Conservation (phyloP, 495 filamentous ascomycete genomes). For the Daldinia caldariorum region DNA sequence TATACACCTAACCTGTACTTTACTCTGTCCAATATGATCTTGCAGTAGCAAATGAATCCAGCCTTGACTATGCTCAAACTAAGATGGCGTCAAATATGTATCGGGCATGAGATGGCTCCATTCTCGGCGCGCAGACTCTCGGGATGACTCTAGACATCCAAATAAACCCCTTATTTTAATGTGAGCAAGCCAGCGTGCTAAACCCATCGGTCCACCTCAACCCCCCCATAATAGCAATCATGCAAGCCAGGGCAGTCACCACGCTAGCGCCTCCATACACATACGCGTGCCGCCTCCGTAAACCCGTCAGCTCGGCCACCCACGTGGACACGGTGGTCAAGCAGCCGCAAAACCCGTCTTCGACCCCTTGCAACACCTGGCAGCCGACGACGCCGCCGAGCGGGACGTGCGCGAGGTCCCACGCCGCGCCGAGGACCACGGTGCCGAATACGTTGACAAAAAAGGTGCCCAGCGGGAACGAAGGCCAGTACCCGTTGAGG, state of each 20-base stretch:
- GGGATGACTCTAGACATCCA: no score
- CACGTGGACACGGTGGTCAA: constrained; percentile 94
- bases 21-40: no score
- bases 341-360: constrained; percentile 92
- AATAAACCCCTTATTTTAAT: constrained; percentile 25
- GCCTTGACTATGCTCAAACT: no score
- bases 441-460: constrained; percentile 83
- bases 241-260: constrained; percentile 66
- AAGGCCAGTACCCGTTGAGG: constrained; percentile 71
- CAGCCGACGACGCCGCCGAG: constrained; percentile 68
- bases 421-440: constrained; percentile 68
- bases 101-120: no score
- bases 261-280: constrained; percentile 78
- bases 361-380: constrained; percentile 82
- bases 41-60: no score
- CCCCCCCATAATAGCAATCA: constrained; percentile 83
- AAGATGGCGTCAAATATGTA: no score
- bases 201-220: constrained; percentile 79
- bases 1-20: no score
- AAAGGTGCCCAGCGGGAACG: constrained; percentile 92
- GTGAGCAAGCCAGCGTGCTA: constrained; percentile 58
- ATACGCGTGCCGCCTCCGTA: constrained; percentile 75
- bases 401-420: constrained; percentile 73
- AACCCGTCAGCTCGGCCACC: constrained; percentile 78
- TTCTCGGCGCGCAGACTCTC: no score